Evolutionary conservation across 163 green algal species (phyloP).

Genomic region (Scenedesmus sp.): DNA sequence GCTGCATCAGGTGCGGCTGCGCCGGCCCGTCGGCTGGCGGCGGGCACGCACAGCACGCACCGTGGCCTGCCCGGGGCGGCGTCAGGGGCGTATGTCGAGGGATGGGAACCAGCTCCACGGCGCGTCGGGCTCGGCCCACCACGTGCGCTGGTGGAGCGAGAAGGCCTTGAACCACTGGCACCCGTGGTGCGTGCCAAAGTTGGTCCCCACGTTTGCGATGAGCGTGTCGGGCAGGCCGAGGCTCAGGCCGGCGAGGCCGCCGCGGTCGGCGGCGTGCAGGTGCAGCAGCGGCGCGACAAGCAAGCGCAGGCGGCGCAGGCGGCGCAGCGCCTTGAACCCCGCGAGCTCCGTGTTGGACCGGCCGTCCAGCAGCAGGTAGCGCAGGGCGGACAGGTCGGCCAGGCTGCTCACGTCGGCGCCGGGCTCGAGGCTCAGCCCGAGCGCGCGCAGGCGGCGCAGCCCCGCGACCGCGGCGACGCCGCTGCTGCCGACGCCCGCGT

Average conservation of each 20-base stretch:
- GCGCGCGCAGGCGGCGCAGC: slow-evolving; percentile 1
- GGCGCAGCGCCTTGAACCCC: slow-evolving; percentile 21
- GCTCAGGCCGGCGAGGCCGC: not conserved
- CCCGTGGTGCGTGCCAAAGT: slow-evolving; percentile 20
- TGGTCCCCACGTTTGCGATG: slow-evolving; percentile 12
- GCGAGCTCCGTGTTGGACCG: slow-evolving; percentile 14
- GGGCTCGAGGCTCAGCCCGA: slow-evolving; percentile 25
- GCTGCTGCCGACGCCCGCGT: slow-evolving; percentile 17
- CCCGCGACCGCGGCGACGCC: slow-evolving; percentile 21
- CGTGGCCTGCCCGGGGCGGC: too few species aligned
- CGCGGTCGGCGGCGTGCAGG: slow-evolving; percentile 16
- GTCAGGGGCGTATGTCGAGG: too few species aligned
- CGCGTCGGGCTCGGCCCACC: too few species aligned
- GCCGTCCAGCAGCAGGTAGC: slow-evolving; percentile 41
- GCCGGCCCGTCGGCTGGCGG: too few species aligned
- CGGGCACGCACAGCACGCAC: too few species aligned
- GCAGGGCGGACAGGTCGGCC: not conserved
- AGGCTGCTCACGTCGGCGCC: slow-evolving; percentile 21
- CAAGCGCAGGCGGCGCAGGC: not conserved
- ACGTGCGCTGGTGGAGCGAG: too few species aligned
- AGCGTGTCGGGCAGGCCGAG: slow-evolving; percentile 9
- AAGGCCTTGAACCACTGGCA: not conserved
- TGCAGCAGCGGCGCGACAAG: slow-evolving; percentile 37
- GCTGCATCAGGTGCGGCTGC: too few species aligned
- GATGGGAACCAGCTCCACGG: too few species aligned